A percentile compares a stretch with the other conserved stretches of the same genome.
phyloP scores from a whole-genome alignment of 2,329 filamentous ascomycete genomes.

The Cercospora sp. region DNA sequence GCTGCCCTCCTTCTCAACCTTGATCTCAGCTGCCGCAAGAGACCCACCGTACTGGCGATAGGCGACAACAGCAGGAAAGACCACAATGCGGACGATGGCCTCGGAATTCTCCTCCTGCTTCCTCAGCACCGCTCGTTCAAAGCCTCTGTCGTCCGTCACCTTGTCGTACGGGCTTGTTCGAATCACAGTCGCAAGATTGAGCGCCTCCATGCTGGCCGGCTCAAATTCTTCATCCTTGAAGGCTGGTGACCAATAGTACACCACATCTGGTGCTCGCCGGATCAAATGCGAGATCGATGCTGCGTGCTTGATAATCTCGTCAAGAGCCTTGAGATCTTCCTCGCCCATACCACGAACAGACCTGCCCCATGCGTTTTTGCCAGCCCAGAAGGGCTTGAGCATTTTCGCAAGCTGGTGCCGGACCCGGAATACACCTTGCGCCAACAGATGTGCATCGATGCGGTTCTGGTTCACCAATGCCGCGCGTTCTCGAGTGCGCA shows the following conservation, averaged over 20 bases:
- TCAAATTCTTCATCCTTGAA: slow-evolving; percentile 40
- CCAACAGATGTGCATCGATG: background rate
- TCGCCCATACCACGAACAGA: background rate
- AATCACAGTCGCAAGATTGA: slow-evolving; percentile 34
- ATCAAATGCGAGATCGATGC: slow-evolving; percentile 28
- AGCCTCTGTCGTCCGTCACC: slow-evolving; percentile 16
- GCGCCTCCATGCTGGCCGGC: slow-evolving; percentile 33
- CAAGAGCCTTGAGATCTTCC: background rate
- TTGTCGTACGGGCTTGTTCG: slow-evolving; percentile 30
- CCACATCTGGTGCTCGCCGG: slow-evolving; percentile 26
- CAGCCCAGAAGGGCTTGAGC: slow-evolving; percentile 24
- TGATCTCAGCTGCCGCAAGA: slow-evolving; percentile 26
- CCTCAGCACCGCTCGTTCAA: slow-evolving; percentile 26
- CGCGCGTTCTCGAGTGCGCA: slow-evolving; percentile 31
- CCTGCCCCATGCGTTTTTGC: background rate
- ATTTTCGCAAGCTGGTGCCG: slow-evolving; percentile 21
- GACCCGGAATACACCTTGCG: background rate
- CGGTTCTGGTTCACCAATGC: slow-evolving; percentile 10
- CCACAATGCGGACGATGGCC: slow-evolving; percentile 36
- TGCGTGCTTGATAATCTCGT: slow-evolving; percentile 27
- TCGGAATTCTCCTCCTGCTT: slow-evolving; percentile 24
- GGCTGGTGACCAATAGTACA: slow-evolving; percentile 36
- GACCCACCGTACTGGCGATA: slow-evolving; percentile 34
- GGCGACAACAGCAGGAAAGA: slow-evolving; percentile 33
- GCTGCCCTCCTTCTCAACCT: slow-evolving; percentile 18